Percentiles rank a stretch among this genome's conserved stretches.
Evolutionary conservation across 2,329 filamentous ascomycete species (phyloP).

Genomic region (Colletotrichum godetiae): DNA sequence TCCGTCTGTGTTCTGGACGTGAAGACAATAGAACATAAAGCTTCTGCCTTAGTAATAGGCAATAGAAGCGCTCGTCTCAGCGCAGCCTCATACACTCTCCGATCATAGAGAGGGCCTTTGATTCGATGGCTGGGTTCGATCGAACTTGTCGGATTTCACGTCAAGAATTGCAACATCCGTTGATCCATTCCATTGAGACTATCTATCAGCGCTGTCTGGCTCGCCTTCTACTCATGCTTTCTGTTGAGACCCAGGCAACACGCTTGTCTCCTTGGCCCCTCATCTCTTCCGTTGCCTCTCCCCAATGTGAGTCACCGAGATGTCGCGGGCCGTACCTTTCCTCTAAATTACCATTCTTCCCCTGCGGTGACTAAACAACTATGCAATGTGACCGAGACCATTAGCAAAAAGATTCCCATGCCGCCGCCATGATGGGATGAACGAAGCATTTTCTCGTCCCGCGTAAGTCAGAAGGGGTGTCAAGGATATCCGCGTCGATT

Average conservation of each 20-base stretch:
- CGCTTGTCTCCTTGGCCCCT: conserved; percentile 5
- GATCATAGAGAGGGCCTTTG: neutral
- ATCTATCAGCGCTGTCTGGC: conserved; percentile 29
- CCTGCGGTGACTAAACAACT: conserved; percentile 31
- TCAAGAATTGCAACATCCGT: neutral
- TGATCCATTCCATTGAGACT: conserved; percentile 34
- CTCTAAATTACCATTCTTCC: conserved; percentile 33
- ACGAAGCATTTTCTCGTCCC: conserved; percentile 32
- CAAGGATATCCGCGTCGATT: conserved; percentile 33
- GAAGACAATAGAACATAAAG: too few species aligned
- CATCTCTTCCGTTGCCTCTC: neutral
- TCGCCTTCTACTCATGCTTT: conserved; percentile 15
- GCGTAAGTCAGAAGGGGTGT: conserved; percentile 28
- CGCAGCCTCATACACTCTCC: too few species aligned
- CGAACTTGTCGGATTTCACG: neutral
- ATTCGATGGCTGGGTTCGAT: neutral
- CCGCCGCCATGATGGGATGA: conserved; percentile 31
- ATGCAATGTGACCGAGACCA: conserved; percentile 36
- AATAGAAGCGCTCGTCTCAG: too few species aligned
- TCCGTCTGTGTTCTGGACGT: neutral
- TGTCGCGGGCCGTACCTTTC: conserved; percentile 19
- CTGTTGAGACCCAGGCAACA: conserved; percentile 13
- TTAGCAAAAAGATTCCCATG: conserved; percentile 33
- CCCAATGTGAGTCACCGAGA: conserved; percentile 16
- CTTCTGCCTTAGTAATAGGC: too few species aligned